A percentile compares a stretch with the other conserved stretches of the same genome.
These are phyloP conservation scores for Fusarium zealandicum DNA, from an alignment of 2,329 filamentous ascomycete genomes.

Conservation along the genomic window DNA sequence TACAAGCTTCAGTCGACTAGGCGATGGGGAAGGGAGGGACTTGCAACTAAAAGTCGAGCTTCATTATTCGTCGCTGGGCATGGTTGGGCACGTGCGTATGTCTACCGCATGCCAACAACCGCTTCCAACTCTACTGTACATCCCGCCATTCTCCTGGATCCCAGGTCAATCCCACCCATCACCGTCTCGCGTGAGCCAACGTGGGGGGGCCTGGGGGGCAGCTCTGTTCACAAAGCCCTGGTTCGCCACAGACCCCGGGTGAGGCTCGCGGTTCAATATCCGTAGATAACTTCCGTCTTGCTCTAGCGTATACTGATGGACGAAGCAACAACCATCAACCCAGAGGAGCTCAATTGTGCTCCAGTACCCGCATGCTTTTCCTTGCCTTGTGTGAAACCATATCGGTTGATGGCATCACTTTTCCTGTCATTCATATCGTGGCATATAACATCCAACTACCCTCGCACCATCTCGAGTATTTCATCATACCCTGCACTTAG, in stretches of 20 bases:
- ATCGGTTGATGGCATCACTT: conserved; percentile 2
- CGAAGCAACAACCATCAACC: conserved; percentile 2
- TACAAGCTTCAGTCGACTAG: conserved; percentile 8
- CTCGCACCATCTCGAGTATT: not conserved
- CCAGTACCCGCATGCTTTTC: conserved; percentile 5
- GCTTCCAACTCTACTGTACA: conserved; percentile 14
- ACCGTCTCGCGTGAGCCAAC: conserved; percentile 37
- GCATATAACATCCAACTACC: conserved; percentile 8
- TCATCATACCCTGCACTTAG: conserved; percentile 41
- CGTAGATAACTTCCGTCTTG: conserved; percentile 10
- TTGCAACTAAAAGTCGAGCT: conserved; percentile 18
- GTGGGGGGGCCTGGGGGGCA: conserved; percentile 35
- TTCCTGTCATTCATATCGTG: conserved; percentile 21
- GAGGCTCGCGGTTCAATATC: conserved; percentile 33
- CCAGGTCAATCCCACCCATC: conserved; percentile 39
- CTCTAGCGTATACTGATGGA: conserved; percentile 12
- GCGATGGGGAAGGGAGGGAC: not conserved
- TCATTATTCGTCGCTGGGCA: conserved; percentile 28
- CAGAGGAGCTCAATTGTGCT: conserved; percentile 12
- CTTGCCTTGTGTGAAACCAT: not conserved
- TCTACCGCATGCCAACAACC: conserved; percentile 19
- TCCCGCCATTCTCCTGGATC: conserved; percentile 20
- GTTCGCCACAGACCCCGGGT: conserved; percentile 20
- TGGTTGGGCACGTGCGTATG: conserved; percentile 38
- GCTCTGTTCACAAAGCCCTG: conserved; percentile 32